Base-by-base conservation (phyloP, 2,329 filamentous ascomycete species). In the Paecilomyces variotii region DNA sequence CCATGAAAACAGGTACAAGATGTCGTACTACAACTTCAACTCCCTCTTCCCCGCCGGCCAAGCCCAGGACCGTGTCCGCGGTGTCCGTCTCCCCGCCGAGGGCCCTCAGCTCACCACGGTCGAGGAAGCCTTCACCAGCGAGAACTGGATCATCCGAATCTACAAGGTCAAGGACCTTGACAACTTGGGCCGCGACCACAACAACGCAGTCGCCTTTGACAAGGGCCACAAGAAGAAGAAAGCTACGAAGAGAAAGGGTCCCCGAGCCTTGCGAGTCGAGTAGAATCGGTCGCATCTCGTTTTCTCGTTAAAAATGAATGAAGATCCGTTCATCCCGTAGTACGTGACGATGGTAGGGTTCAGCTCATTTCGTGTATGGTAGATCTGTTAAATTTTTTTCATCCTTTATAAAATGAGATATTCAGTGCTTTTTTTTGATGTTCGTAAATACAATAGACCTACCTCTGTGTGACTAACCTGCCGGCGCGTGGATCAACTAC, bases 161-260 rank as follows among this genome's bases (percentile, higher is more conserved):
- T 99, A 97, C 84, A 99, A 99, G 83, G 94, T 99, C 79, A 99
- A 99, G 81, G 92, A 96, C 69, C 86, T 97, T 60, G 94, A 99
- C 79, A 97, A 97, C 74, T 82, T 99, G 64, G 93, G 91, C 57
- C 86, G 94, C 73, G 91, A 96, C 68, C 93, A 97, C 72, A 84
- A 84, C 63, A 83, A 78, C 65, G 85, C 83, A 0, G 77, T 79
- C 55, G 75, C 78, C 51, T 79, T 81, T 68, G 79, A 82, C 58
- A 77, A 77, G 56, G 80, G 80, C 24, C 77, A 79, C 60, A 82
- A 81, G 73, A 81, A 80, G 69, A 79, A 78, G 70, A 78, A 78
- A 65, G 72, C 75, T 55, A 68, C 71, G 10, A 78, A 78, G 65
- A 70, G 70, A 62, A 75, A 73, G 67, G 78, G 76, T 19, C 69